Percentiles rank a stretch among this genome's conserved stretches.
These are phyloP conservation scores for Russula compacta DNA, from an alignment of 768 basidiomycete genomes.

Conservation along the genomic window DNA sequence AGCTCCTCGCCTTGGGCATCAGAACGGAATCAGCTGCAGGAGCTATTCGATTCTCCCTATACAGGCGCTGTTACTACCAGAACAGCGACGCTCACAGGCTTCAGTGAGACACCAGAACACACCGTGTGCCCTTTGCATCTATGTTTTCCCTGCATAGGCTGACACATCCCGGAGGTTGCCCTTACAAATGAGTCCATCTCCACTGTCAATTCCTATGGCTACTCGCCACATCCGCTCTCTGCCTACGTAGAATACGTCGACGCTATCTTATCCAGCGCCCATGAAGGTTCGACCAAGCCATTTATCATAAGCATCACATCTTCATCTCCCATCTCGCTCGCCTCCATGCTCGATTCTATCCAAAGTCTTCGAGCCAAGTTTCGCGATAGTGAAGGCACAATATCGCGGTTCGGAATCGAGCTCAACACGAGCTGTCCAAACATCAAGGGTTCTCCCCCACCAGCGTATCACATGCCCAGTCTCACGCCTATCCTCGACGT, in stretches of 20 bases:
- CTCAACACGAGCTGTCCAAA: constrained; percentile 85
- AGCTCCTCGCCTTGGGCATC: constrained; percentile 80
- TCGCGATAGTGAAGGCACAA: constrained; percentile 23
- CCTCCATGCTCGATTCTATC: constrained; percentile 48
- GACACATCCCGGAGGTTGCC: constrained; percentile 40
- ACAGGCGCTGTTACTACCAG: constrained; percentile 80
- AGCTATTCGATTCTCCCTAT: constrained; percentile 53
- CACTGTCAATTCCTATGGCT: constrained; percentile 82
- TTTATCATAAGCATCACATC: constrained; percentile 77
- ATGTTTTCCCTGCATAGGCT: not conserved
- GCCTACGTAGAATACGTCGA: constrained; percentile 57
- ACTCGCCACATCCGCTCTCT: constrained; percentile 69
- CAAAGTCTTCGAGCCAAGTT: constrained; percentile 43
- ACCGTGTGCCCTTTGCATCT: constrained; percentile 35
- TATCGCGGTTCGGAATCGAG: constrained; percentile 55
- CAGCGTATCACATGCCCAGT: constrained; percentile 48
- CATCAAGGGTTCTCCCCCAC: constrained; percentile 50
- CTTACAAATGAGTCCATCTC: constrained; percentile 43
- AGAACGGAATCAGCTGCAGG: constrained; percentile 49
- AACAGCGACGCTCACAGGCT: constrained; percentile 64
- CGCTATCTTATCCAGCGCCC: constrained; percentile 34
- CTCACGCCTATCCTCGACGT: constrained; percentile 48
- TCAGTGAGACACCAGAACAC: constrained; percentile 53
- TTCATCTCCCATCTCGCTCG: constrained; percentile 42
- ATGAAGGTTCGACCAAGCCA: constrained; percentile 38